A percentile compares a stretch with the other conserved stretches of the same genome.
These are phyloP conservation scores for Abrus pulchellus DNA, from an alignment of 306 rosid genomes.

Conservation along the genomic window DNA sequence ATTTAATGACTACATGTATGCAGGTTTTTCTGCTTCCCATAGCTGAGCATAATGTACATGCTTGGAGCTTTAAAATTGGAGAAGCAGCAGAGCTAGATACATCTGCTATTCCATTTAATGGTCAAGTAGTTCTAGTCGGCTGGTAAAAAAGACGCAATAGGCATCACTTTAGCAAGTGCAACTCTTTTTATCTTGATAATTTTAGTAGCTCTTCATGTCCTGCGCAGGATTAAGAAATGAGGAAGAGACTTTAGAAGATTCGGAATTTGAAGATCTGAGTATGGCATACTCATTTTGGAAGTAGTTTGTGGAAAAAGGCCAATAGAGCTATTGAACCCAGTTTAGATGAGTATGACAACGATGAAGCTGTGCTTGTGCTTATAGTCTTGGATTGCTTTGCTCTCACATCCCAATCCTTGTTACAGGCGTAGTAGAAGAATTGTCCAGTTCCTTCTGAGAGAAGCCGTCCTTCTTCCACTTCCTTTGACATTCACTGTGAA, in stretches of 20 bases:
- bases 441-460: conserved; percentile 47
- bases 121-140: conserved; percentile 16
- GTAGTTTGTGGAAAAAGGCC: conserved; percentile 52
- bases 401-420: conserved; percentile 52
- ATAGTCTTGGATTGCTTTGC: conserved; percentile 51
- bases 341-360: conserved; percentile 27
- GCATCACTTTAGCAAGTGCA: conserved; percentile 47
- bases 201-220: conserved; percentile 28
- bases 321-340: conserved; percentile 44
- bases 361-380: conserved; percentile 49
- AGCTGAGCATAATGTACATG: conserved; percentile 45
- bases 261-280: conserved; percentile 54
- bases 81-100: conserved; percentile 49
- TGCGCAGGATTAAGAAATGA: conserved; percentile 30
- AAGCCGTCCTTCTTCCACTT: conserved; percentile 36
- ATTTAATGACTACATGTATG: conserved; percentile 43
- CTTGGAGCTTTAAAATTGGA: conserved; percentile 52
- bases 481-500: conserved; percentile 40
- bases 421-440: conserved; percentile 44
- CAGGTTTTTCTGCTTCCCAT: conserved; percentile 53
- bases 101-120: conserved; percentile 40
- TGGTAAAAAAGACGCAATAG: conserved; percentile 38
- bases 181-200: conserved; percentile 26
- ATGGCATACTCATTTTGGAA: conserved; percentile 47
- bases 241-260: conserved; percentile 49